Evolutionary conservation across 2,329 filamentous ascomycete species (phyloP).

Genomic region (Neurospora sp.): DNA sequence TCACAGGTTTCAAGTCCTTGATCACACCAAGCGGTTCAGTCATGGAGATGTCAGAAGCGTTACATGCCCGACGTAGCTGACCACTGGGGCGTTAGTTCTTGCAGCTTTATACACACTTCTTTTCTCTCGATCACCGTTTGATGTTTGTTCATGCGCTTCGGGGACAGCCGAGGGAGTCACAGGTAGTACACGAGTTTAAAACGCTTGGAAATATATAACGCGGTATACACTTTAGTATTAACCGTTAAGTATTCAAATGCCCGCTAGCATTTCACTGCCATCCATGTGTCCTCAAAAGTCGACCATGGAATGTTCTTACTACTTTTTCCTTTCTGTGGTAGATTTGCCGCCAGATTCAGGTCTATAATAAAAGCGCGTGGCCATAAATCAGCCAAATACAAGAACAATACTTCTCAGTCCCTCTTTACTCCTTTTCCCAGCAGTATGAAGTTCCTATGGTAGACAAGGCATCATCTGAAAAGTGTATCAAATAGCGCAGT

Average conservation of each 20-base stretch:
- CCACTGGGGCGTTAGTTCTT: not conserved
- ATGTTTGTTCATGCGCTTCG: not conserved
- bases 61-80: not conserved
- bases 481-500: not conserved
- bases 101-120: not conserved
- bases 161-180: not conserved
- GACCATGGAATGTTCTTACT: not conserved
- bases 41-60: not conserved
- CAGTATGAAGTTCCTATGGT: not conserved
- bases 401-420: not conserved
- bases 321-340: not conserved
- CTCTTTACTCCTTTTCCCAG: not conserved
- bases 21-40: not conserved
- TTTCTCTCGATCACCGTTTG: not conserved
- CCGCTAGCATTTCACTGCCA: not conserved
- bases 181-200: not conserved
- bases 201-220: not conserved
- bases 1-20: not conserved
- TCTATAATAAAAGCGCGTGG: not conserved
- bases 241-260: not conserved
- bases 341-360: not conserved
- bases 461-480: not conserved
- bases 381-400: not conserved
- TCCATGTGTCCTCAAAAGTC: not conserved
- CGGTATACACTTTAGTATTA: not conserved